Conservation (phyloP, 2,329 filamentous ascomycete species). For the Diaporthe destruens region DNA sequence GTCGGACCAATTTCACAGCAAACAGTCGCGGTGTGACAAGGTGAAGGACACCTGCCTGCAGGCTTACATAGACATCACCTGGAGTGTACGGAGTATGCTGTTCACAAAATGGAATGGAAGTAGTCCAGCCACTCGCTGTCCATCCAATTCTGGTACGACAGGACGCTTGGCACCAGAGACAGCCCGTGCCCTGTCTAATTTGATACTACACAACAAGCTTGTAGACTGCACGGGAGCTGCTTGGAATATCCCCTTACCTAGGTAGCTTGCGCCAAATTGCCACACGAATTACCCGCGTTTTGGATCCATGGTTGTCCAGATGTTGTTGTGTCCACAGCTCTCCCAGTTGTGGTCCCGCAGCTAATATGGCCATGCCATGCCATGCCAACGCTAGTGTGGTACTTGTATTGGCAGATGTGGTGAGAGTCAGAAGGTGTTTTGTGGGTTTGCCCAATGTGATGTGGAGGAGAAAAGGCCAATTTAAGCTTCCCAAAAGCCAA, state of each 20-base stretch:
- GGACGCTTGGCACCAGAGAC: constrained; percentile 9
- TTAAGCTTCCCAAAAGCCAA: constrained; percentile 24
- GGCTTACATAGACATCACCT: neutral
- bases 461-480: constrained; percentile 14
- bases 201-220: neutral
- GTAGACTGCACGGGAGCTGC: neutral
- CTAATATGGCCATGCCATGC: too few relatives aligned
- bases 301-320: constrained; percentile 1
- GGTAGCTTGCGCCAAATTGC: neutral
- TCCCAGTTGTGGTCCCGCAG: neutral
- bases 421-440: neutral
- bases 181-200: constrained; percentile 22
- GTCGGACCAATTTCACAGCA: constrained; percentile 13
- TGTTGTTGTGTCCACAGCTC: constrained; percentile 23
- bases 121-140: constrained; percentile 1
- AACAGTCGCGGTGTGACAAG: neutral
- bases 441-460: constrained; percentile 17
- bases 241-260: neutral
- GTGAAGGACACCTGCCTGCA: neutral
- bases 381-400: neutral
- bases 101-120: neutral
- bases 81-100: neutral
- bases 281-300: neutral
- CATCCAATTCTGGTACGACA: neutral
- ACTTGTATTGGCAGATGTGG: neutral